phyloP scores from a whole-genome alignment of 2,329 filamentous ascomycete genomes.

The Pestalotiopsis sp. region DNA sequence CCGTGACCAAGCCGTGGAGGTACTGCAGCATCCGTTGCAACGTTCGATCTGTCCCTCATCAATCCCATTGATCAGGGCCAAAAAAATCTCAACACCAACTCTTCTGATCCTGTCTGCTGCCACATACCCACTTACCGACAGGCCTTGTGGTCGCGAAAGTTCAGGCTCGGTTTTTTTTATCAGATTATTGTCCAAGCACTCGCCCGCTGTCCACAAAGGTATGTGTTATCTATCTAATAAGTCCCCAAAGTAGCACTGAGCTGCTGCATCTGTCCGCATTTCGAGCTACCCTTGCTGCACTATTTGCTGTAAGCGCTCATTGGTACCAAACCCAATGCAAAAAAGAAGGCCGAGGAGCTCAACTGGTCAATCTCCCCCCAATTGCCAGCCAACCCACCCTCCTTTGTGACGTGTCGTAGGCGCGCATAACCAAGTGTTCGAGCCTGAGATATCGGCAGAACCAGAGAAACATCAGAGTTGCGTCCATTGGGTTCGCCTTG shows the following conservation, averaged over 20 bases:
- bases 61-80: not conserved
- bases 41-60: not conserved
- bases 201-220: not conserved
- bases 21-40: not conserved
- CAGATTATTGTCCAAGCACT: not conserved
- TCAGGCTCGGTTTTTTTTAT: not conserved
- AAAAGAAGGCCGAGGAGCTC: constrained; percentile 3
- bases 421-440: constrained; percentile 22
- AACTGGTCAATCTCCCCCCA: constrained; percentile 28
- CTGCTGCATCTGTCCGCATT: not conserved
- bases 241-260: not conserved
- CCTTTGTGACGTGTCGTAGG: constrained; percentile 33
- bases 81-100: too few species aligned
- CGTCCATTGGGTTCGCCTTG: not conserved
- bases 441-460: constrained; percentile 23
- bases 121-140: too few species aligned
- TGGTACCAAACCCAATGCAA: not conserved
- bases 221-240: not conserved
- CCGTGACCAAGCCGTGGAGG: not conserved
- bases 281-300: not conserved
- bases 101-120: too few species aligned
- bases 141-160: too few species aligned
- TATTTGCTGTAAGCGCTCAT: constrained; percentile 5
- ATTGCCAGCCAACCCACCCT: constrained; percentile 24
- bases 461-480: not conserved